Conservation (phyloP, 768 basidiomycete genomes). For the Obba rivulosa region DNA sequence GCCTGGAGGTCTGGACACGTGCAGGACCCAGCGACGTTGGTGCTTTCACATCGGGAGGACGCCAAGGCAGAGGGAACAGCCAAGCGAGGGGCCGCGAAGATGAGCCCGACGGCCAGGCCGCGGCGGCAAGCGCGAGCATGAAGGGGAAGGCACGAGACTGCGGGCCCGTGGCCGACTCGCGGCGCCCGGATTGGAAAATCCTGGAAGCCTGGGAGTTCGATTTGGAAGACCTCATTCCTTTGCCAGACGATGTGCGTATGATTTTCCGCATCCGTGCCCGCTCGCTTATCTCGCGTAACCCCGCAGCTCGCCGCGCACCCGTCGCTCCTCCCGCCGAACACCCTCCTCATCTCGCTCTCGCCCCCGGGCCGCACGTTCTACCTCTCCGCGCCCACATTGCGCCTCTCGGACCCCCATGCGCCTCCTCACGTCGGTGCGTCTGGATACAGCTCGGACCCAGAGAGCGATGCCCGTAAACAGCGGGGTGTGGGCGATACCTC, state of each 20-base stretch:
- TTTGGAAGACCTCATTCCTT: slow-evolving; percentile 48
- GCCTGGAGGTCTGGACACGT: slow-evolving; percentile 47
- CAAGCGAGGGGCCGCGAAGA: slow-evolving; percentile 3
- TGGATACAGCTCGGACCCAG: slow-evolving; percentile 73
- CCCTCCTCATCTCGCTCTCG: slow-evolving; percentile 60
- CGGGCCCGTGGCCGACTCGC: slow-evolving; percentile 7
- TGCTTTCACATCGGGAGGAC: slow-evolving; percentile 2
- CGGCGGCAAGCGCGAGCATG: too few species aligned
- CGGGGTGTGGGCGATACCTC: slow-evolving; percentile 26
- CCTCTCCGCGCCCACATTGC: slow-evolving; percentile 20
- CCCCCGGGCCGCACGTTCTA: slow-evolving; percentile 60
- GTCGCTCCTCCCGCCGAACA: slow-evolving; percentile 62
- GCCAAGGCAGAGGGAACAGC: too few species aligned
- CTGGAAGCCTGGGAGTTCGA: slow-evolving; percentile 66
- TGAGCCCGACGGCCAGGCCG: slow-evolving; percentile 2
- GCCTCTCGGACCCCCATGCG: slow-evolving; percentile 31
- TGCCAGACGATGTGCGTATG: slow-evolving; percentile 57
- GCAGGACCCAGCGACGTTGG: background rate
- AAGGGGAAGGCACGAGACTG: slow-evolving; percentile 7
- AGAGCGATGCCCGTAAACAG: slow-evolving; percentile 43
- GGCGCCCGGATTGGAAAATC: slow-evolving; percentile 49
- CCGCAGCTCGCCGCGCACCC: slow-evolving; percentile 33
- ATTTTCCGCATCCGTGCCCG: background rate
- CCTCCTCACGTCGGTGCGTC: slow-evolving; percentile 41
- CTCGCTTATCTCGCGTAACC: slow-evolving; percentile 8